Conservation (phyloP, 331 rosid genomes). For the Quercus tomentella region DNA sequence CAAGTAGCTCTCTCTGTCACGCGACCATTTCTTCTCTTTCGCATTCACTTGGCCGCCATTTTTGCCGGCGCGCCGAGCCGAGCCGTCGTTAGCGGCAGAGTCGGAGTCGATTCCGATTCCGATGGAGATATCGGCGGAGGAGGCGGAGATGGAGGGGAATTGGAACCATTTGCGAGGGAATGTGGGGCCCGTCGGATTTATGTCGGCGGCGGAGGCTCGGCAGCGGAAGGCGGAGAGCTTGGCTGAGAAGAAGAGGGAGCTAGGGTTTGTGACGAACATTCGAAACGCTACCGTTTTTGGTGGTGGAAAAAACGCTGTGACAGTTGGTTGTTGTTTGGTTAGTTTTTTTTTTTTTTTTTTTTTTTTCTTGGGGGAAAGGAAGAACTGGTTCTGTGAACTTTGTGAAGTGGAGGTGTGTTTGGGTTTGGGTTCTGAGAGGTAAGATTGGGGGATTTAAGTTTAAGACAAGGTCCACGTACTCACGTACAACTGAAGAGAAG, state of each 20-base stretch:
- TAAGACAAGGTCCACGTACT: background rate
- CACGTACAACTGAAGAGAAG: no score
- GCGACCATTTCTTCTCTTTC: conserved; percentile 74
- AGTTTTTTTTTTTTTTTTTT: background rate
- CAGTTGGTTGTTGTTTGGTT: background rate
- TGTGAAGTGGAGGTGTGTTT: background rate
- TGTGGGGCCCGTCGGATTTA: conserved; percentile 21
- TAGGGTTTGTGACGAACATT: conserved; percentile 61
- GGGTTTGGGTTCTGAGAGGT: background rate
- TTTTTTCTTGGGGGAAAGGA: no score
- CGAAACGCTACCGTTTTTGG: background rate
- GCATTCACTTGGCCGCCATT: conserved; percentile 56
- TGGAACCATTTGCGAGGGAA: conserved; percentile 45
- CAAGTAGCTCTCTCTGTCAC: conserved; percentile 71
- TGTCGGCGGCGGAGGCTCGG: conserved; percentile 61
- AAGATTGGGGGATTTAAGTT: background rate
- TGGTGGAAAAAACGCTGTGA: background rate
- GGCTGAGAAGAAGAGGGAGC: conserved; percentile 39
- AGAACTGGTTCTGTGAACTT: background rate
- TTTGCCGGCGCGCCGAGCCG: conserved; percentile 25
- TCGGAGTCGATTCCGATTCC: conserved; percentile 45
- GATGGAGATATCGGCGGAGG: conserved; percentile 36
- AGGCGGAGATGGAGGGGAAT: conserved; percentile 34
- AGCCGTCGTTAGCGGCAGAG: conserved; percentile 24
- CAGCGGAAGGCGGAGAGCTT: conserved; percentile 37